Base-by-base conservation (phyloP, 2,329 filamentous ascomycete species). In the Fusarium tricinctum region DNA sequence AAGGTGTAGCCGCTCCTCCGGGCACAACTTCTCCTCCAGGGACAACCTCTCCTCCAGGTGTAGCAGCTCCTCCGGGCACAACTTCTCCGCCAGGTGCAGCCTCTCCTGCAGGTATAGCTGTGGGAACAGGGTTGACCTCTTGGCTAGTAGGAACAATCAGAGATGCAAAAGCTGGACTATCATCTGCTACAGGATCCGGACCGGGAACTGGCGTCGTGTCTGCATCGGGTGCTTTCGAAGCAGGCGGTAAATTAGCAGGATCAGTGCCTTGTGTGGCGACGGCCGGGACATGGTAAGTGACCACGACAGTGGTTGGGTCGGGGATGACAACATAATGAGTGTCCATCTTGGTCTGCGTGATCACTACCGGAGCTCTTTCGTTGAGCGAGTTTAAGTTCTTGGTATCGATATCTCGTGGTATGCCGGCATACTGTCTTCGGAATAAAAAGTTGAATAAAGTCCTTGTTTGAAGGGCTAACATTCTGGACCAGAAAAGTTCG, bases 341-440 rank as follows among this genome's bases (percentile, higher is more conserved):
- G 26, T 67, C 63, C 67, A 70, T 68, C 35, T 65, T 63, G 9
- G 67, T 70, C 50, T 68, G 20, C 13, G 51, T 70, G 28, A 70
- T 54, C 32, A 69, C 57, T 52, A 54, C 47, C 5, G 65, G 65
- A 45, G 57, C 61, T 40, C 60, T 58, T 48, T 66, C 62, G 48
- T 63, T 50, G 56, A 66, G 52, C 53, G 53, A 52, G 61, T 50
- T 23, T 69, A 55, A 40, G 65, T 67, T 64, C 60, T 60, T 43
- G 49, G 61, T 53, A 66, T 71, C 51, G 56, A 33, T 57, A 20
- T 63, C 51, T 70, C 75, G 83, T 47, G 84, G 85, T 67, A 87
- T 78, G 63, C 83, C 85, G 71, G 86, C 88, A 78, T 86, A 87
- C 76, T 81, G 81, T 74, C 81, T 83, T 51, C 84, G 84, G 58